Evolutionary conservation across 108 stramenopile species (phyloP).

Genomic region (Discostella pseudostelligera): DNA sequence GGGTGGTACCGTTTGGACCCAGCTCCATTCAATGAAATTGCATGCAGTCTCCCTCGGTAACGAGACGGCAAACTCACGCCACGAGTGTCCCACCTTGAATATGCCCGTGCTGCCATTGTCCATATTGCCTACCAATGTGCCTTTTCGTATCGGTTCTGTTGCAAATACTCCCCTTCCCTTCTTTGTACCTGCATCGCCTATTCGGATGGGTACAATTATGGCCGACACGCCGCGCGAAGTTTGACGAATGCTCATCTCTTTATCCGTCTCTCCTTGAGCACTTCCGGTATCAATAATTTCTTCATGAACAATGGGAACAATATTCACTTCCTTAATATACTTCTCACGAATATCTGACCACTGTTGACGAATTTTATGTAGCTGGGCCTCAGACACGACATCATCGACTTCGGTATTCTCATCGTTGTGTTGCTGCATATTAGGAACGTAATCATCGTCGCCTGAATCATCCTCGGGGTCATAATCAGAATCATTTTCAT

Average conservation of each 20-base stretch:
- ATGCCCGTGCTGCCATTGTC: constrained; percentile 28
- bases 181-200: constrained; percentile 29
- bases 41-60: constrained; percentile 31
- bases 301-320: constrained; percentile 15
- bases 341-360: constrained; percentile 22
- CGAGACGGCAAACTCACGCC: constrained; percentile 33
- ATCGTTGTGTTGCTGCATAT: no score
- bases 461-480: constrained; percentile 3
- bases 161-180: constrained; percentile 41
- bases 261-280: neutral
- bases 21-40: constrained; percentile 36
- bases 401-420: neutral
- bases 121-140: constrained; percentile 25
- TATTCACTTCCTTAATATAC: constrained; percentile 32
- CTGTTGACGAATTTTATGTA: neutral
- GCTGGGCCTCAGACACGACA: constrained; percentile 4
- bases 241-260: neutral
- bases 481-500: constrained; percentile 10
- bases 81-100: constrained; percentile 40
- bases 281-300: neutral
- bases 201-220: constrained; percentile 24
- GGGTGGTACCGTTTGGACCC: constrained; percentile 15
- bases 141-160: constrained; percentile 21
- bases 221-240: constrained; percentile 7
- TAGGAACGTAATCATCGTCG: neutral